A percentile compares a stretch with the other conserved stretches of the same genome.
phyloP scores from a whole-genome alignment of 208 protist genomes.

The Trichomonas tenax region DNA sequence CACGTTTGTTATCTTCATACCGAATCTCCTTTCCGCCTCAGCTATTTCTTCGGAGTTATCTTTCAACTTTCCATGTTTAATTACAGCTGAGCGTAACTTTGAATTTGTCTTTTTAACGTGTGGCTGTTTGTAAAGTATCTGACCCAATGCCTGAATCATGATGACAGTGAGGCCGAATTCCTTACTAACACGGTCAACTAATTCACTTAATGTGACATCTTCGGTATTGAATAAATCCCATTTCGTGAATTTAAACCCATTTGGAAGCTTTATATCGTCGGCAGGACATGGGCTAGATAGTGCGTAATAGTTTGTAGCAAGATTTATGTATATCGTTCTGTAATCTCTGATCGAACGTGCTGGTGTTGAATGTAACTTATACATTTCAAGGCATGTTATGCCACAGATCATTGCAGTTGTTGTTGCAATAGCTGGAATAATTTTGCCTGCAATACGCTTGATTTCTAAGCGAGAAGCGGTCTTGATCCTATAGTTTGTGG shows the following conservation, averaged over 20 bases:
- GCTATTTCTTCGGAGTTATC: no score
- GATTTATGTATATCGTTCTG: background rate
- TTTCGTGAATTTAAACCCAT: background rate
- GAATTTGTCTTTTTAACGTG: no score
- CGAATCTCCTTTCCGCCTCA: no score
- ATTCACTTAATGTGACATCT: background rate
- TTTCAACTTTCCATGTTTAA: no score
- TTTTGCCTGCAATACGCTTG: constrained; percentile 69
- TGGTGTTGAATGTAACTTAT: background rate
- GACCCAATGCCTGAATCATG: background rate
- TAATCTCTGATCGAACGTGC: background rate
- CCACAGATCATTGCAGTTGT: constrained; percentile 85
- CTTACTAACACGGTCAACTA: background rate
- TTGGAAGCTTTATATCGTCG: background rate
- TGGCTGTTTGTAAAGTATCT: background rate
- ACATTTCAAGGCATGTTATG: background rate
- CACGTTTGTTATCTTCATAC: no score
- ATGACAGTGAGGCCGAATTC: background rate
- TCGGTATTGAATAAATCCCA: background rate
- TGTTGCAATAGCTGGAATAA: constrained; percentile 99
- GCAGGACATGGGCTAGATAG: no score
- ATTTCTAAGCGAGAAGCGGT: constrained; percentile 29
- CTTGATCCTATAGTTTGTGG: constrained; percentile 45
- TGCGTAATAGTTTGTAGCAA: background rate
- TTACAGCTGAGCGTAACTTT: no score